Conservation (phyloP, 306 rosid species). For the Lathyrus tuberosus region DNA sequence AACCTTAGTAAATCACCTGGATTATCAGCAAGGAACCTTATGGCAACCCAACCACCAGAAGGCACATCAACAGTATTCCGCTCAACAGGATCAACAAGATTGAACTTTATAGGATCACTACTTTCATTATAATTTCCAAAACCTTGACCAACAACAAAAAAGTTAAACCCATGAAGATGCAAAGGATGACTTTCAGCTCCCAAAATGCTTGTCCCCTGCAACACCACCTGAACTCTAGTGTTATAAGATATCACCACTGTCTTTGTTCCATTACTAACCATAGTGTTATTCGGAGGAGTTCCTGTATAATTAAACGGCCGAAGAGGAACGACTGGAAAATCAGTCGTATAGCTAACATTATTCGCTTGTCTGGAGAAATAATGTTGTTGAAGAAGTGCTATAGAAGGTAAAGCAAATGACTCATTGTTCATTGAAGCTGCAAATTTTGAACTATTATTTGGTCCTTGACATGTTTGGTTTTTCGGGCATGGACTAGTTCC, state of each 20-base stretch:
- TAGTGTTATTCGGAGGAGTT: conserved; percentile 56
- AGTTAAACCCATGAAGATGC: conserved; percentile 79
- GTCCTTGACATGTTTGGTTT: conserved; percentile 77
- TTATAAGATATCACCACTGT: conserved; percentile 44
- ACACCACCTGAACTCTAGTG: conserved; percentile 51
- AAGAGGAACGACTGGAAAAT: conserved; percentile 58
- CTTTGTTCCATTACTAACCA: conserved; percentile 54
- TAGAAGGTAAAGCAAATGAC: conserved; percentile 58
- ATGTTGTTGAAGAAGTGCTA: conserved; percentile 68
- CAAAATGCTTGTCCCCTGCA: conserved; percentile 69
- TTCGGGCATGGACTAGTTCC: conserved; percentile 68
- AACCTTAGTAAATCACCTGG: conserved; percentile 48
- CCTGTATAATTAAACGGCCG: conserved; percentile 58
- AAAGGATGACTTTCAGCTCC: conserved; percentile 83
- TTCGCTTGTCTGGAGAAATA: conserved; percentile 48
- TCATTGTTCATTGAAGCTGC: conserved; percentile 64
- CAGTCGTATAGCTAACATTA: conserved; percentile 46
- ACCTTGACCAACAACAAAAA: conserved; percentile 70
- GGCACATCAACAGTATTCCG: conserved; percentile 76
- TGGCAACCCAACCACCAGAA: conserved; percentile 79
- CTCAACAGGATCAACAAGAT: conserved; percentile 68
- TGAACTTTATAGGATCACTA: conserved; percentile 56
- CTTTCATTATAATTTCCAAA: conserved; percentile 62
- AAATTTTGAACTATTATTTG: conserved; percentile 62
- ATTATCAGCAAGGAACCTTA: conserved; percentile 73